Percentiles rank a stretch among this genome's conserved stretches.
phyloP scores from a whole-genome alignment of 306 rosid species.

The Ceratonia siliqua region DNA sequence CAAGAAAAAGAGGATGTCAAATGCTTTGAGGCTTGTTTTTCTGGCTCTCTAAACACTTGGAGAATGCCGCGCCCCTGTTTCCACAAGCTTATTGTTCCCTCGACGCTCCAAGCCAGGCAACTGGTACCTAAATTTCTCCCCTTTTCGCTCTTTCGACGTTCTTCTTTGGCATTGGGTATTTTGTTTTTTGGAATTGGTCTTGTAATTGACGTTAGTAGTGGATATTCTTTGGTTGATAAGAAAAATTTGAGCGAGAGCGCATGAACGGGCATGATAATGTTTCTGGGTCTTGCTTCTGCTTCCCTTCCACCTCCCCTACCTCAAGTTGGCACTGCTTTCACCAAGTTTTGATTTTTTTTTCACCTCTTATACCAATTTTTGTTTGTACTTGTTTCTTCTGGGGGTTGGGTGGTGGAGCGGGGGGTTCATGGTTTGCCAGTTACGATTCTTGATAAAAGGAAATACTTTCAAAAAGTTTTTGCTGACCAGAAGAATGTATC shows the following conservation, averaged over 20 bases:
- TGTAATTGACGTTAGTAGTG: not conserved
- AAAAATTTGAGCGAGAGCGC: conserved; percentile 29
- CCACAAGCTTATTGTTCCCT: conserved; percentile 75
- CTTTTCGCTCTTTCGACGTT: conserved; percentile 5
- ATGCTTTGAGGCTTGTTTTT: conserved; percentile 37
- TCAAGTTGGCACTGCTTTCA: not conserved
- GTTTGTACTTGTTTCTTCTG: not conserved
- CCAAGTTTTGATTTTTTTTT: conserved; percentile 23
- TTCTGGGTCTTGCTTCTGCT: conserved; percentile 21
- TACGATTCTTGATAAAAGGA: not conserved
- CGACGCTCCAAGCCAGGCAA: conserved; percentile 63
- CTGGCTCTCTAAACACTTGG: conserved; percentile 19
- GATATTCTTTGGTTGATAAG: conserved; percentile 25
- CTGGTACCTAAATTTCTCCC: conserved; percentile 63
- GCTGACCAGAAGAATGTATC: not conserved
- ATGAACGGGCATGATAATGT: not conserved
- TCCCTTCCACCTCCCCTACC: not conserved
- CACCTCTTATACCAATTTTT: not conserved
- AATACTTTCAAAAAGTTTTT: not conserved
- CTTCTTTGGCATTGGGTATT: not conserved
- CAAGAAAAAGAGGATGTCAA: conserved; percentile 12
- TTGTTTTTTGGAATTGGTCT: not conserved
- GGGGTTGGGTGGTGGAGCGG: conserved; percentile 19
- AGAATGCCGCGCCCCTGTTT: conserved; percentile 79
- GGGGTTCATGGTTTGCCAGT: not conserved